phyloP scores from a whole-genome alignment of 768 basidiomycete species.

The Hemileccinum impolitum region DNA sequence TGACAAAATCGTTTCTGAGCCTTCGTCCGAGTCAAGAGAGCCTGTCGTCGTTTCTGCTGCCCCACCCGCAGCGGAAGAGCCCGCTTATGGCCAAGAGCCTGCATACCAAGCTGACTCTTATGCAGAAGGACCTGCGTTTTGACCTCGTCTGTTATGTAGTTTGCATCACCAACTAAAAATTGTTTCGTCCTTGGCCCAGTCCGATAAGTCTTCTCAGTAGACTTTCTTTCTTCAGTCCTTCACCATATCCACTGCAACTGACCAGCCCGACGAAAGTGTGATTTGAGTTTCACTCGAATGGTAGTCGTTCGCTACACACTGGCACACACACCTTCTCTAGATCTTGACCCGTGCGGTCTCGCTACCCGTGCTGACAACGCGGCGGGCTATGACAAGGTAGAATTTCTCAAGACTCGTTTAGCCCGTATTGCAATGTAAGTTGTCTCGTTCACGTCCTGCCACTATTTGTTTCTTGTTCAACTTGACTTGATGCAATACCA shows the following conservation, averaged over 20 bases:
- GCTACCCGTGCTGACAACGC: neutral
- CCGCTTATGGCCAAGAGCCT: constrained; percentile 31
- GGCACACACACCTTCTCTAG: too few relatives aligned
- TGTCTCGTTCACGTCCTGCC: neutral
- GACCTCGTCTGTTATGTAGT: constrained; percentile 29
- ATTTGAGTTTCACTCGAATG: constrained; percentile 24
- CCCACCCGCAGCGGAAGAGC: constrained; percentile 52
- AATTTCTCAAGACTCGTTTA: constrained; percentile 17
- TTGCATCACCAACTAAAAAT: constrained; percentile 11
- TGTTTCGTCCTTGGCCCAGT: constrained; percentile 7
- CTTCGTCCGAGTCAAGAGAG: constrained; percentile 86
- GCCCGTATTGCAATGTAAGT: constrained; percentile 19
- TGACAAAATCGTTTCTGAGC: constrained; percentile 87
- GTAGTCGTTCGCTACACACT: too few relatives aligned
- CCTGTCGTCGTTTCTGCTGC: constrained; percentile 49
- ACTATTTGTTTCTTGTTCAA: neutral
- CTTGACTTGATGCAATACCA: neutral
- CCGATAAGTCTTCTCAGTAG: neutral
- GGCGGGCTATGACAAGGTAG: constrained; percentile 2
- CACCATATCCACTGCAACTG: neutral
- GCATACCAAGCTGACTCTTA: constrained; percentile 42
- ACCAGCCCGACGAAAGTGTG: neutral
- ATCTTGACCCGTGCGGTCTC: neutral
- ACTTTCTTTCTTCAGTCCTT: neutral
- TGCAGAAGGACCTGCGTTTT: constrained; percentile 58